Base-by-base conservation (phyloP, 2,329 filamentous ascomycete genomes). In the Exophiala oligosperma region DNA sequence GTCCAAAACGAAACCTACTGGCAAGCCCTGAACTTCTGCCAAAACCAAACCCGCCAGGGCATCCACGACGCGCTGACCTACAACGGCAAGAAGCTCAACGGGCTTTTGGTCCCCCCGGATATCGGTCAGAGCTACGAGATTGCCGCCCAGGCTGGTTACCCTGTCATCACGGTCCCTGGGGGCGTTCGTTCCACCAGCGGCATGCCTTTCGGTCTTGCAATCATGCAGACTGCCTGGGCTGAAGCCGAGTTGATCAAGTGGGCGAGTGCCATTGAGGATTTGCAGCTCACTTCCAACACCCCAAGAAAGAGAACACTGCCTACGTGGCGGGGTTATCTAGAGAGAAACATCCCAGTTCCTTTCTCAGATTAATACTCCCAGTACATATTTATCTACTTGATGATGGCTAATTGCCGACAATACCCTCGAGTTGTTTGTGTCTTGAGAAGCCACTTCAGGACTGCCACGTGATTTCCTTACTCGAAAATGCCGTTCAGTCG, bases 131-230 rank as follows among this genome's bases (percentile, higher is more conserved):
- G 82, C 3, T 84, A 84, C 61, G 84, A 90, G 72, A 54, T 90
- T 59, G 85, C 87, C 0, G 89, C 89, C 0, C 87, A 91, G 72
- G 89, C 89, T 3, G 88, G 88, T 0, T 92, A 91, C 68, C 89
- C 88, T 0, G 80, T 89, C 68, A 78, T 91, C 51, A 90, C 88
- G 0, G 69, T 92, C 1, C 89, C 89, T 0, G 85, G 80, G 0
- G 85, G 85, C 1, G 74, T 84, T 4, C 77, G 81, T 62, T 73
- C 69, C 3, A 35, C 61, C 9, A 81, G 79, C 2, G 82, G 83
- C 5, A 85, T 87, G 81, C 84, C 84, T 0, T 85, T 84, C 61
- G 84, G 84, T 1, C 69, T 88, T 24, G 83, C 77, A 0, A 74
- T 88, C 2, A 79, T 84, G 75, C 70, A 84, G 52, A 87, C 84